Evolutionary conservation across 495 filamentous ascomycete genomes (phyloP).

Genomic region (Penicillium verhagenii): DNA sequence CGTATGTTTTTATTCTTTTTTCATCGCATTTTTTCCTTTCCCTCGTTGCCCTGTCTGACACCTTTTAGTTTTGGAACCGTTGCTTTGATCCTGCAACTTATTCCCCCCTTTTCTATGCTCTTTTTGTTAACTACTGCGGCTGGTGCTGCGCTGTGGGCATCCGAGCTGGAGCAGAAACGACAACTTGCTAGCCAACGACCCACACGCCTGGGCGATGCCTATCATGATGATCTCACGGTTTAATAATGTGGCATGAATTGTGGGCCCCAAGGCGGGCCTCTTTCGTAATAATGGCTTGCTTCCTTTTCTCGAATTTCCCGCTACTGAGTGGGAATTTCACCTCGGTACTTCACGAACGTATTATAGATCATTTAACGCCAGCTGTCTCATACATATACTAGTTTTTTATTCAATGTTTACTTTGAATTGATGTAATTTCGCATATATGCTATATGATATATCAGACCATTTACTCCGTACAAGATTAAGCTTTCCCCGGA

Average conservation of each 20-base stretch:
- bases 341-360: not conserved
- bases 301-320: not conserved
- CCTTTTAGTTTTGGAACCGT: conserved; percentile 56
- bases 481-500: not conserved
- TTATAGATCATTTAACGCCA: not conserved
- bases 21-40: not conserved
- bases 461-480: too few relatives aligned
- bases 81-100: conserved; percentile 58
- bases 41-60: conserved; percentile 1
- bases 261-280: not conserved
- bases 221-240: conserved; percentile 27
- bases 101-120: conserved; percentile 64
- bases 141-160: conserved; percentile 63
- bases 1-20: conserved; percentile 38
- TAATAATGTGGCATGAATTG: conserved; percentile 1
- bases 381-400: not conserved
- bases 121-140: conserved; percentile 65
- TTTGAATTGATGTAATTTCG: not conserved
- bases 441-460: too few relatives aligned
- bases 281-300: not conserved
- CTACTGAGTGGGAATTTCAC: not conserved
- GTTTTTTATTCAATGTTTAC: not conserved
- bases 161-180: conserved; percentile 53
- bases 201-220: conserved; percentile 27
- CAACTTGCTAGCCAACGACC: conserved; percentile 26